Conservation (phyloP, 208 protist genomes). For the Crithidia sp. region DNA sequence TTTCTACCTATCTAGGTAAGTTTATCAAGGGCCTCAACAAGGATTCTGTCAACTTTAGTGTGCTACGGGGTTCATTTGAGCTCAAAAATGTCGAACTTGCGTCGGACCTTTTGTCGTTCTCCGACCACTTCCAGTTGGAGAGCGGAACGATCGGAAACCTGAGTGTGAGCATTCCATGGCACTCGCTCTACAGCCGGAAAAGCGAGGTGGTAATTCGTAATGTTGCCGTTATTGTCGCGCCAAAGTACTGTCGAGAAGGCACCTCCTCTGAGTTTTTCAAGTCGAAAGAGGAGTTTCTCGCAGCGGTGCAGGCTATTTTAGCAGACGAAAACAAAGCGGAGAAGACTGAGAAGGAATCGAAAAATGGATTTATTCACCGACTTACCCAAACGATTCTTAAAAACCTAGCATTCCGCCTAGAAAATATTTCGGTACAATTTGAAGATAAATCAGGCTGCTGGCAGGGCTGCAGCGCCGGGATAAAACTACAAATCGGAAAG, state of each 20-base stretch:
- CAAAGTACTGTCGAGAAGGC: conserved; percentile 20
- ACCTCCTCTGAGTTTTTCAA: conserved; percentile 17
- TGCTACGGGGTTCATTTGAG: conserved; percentile 64
- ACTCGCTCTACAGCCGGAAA: conserved; percentile 53
- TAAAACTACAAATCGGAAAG: conserved; percentile 25
- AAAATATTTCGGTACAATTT: conserved; percentile 51
- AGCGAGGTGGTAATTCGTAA: conserved; percentile 59
- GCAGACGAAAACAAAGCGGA: conserved; percentile 20
- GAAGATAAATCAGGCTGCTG: conserved; percentile 44
- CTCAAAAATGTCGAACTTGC: conserved; percentile 65
- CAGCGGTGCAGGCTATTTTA: conserved; percentile 12
- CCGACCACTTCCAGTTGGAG: conserved; percentile 40
- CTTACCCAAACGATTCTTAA: conserved; percentile 69
- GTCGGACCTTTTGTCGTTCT: conserved; percentile 38
- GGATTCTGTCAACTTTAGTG: conserved; percentile 59
- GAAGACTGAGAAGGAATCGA: conserved; percentile 20
- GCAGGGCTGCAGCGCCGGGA: conserved; percentile 28
- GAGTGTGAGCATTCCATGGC: conserved; percentile 63
- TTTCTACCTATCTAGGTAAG: conserved; percentile 65
- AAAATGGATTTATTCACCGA: conserved; percentile 46
- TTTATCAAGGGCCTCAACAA: conserved; percentile 67
- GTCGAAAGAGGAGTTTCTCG: conserved; percentile 26
- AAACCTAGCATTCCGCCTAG: conserved; percentile 56
- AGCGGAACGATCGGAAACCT: conserved; percentile 48
- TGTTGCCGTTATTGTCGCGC: conserved; percentile 41